These are phyloP conservation scores for Vitis amurensis DNA, from an alignment of 164 flowering plant species.

Conservation along the genomic window DNA sequence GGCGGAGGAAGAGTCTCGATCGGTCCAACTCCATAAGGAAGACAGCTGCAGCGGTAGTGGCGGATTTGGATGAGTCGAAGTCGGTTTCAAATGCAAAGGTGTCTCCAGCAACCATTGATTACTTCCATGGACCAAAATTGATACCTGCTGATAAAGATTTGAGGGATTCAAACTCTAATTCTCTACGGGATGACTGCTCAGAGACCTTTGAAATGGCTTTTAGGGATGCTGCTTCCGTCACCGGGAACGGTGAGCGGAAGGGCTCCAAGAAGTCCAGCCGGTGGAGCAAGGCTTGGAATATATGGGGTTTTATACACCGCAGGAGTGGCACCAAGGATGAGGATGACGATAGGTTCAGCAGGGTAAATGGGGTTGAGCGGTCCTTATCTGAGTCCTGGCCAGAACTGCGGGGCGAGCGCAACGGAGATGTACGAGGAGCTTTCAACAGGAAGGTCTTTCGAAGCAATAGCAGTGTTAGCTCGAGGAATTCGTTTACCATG, in stretches of 20 bases:
- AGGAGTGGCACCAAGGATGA: conserved; percentile 59
- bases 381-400: conserved; percentile 89
- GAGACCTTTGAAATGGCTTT: conserved; percentile 62
- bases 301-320: conserved; percentile 79
- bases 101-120: conserved; percentile 42
- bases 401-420: conserved; percentile 52
- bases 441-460: conserved; percentile 49
- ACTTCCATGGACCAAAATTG: conserved; percentile 32
- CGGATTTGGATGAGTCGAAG: conserved; percentile 70
- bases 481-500: conserved; percentile 47
- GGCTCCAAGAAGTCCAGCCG: conserved; percentile 68
- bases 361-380: conserved; percentile 74
- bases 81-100: conserved; percentile 56
- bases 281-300: conserved; percentile 83
- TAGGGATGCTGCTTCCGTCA: conserved; percentile 39
- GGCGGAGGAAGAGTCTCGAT: conserved; percentile 76
- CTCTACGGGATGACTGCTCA: conserved; percentile 70
- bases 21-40: conserved; percentile 69
- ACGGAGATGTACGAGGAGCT: conserved; percentile 41
- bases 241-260: conserved; percentile 40
- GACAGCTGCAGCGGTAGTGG: conserved; percentile 66
- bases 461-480: conserved; percentile 81
- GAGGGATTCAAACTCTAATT: conserved; percentile 58
- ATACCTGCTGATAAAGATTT: conserved; percentile 34
- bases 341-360: conserved; percentile 60